Evolutionary conservation across 2,329 filamentous ascomycete genomes (phyloP).

Genomic region (Phialophora chinensis): DNA sequence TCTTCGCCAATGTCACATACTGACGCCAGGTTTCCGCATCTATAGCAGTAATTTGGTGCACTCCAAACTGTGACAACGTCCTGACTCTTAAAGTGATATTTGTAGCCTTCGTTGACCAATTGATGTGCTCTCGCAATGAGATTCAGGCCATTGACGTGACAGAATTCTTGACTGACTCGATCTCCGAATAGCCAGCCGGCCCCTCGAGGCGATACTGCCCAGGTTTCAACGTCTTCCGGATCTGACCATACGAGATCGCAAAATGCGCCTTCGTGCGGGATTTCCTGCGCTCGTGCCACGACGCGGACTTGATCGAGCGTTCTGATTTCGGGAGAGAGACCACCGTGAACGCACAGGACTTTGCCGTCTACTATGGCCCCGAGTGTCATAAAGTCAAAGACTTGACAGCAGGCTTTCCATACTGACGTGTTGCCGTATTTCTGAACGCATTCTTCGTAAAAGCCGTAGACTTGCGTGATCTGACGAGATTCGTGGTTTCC

Average conservation of each 20-base stretch:
- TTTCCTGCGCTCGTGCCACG: slow-evolving; percentile 75
- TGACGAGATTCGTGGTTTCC: slow-evolving; percentile 79
- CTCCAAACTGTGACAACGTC: slow-evolving; percentile 88
- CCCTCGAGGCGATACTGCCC: slow-evolving; percentile 71
- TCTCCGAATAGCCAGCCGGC: slow-evolving; percentile 72
- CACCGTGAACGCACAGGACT: slow-evolving; percentile 75
- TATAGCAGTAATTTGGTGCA: slow-evolving; percentile 93
- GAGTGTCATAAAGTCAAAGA: slow-evolving; percentile 77
- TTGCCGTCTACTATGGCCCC: slow-evolving; percentile 76
- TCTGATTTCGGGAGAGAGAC: slow-evolving; percentile 73
- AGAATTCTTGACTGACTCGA: slow-evolving; percentile 77
- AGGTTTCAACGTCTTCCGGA: slow-evolving; percentile 73
- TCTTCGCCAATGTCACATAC: slow-evolving; percentile 91
- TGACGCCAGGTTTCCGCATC: slow-evolving; percentile 77
- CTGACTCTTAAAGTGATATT: slow-evolving; percentile 94
- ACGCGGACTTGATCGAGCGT: slow-evolving; percentile 77
- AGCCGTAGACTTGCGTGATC: slow-evolving; percentile 79
- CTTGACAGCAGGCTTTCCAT: slow-evolving; percentile 79
- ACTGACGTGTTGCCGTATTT: slow-evolving; percentile 80
- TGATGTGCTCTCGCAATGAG: slow-evolving; percentile 77
- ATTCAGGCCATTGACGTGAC: slow-evolving; percentile 74
- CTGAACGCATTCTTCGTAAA: slow-evolving; percentile 77
- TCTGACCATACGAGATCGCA: slow-evolving; percentile 80
- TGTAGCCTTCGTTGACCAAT: slow-evolving; percentile 78
- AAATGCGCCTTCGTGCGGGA: slow-evolving; percentile 77